phyloP scores from a whole-genome alignment of 2,329 filamentous ascomycete genomes.

The Dothistroma septosporum region DNA sequence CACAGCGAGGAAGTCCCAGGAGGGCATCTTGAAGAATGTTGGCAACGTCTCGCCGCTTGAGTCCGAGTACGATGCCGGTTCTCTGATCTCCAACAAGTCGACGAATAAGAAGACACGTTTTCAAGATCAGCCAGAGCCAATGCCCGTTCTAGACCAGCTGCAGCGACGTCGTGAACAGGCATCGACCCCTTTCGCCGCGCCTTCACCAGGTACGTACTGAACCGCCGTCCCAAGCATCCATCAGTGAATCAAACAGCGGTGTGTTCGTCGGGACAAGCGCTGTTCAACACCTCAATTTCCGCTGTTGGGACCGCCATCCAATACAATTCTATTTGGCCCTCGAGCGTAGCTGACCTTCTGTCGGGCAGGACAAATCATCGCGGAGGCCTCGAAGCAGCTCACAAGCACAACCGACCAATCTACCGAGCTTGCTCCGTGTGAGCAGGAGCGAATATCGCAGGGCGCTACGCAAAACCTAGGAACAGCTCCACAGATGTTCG shows the following conservation, averaged over 20 bases:
- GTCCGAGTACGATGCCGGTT: conserved; percentile 10
- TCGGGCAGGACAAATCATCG: neutral
- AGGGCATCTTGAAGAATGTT: conserved; percentile 12
- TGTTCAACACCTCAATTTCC: neutral
- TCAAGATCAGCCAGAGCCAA: conserved; percentile 15
- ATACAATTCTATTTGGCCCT: too few species aligned
- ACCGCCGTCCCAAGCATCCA: too few species aligned
- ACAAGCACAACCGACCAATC: neutral
- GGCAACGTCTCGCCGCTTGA: conserved; percentile 16
- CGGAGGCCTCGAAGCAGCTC: neutral
- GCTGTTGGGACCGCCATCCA: too few species aligned
- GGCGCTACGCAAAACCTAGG: neutral
- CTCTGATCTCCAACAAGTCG: conserved; percentile 13
- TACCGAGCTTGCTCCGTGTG: neutral
- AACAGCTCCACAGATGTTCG: neutral
- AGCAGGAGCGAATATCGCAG: neutral
- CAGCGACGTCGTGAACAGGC: conserved; percentile 6
- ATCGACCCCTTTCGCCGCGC: neutral
- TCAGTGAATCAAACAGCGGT: too few species aligned
- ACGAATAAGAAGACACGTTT: conserved; percentile 17
- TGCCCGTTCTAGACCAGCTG: conserved; percentile 15
- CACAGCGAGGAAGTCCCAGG: conserved; percentile 7
- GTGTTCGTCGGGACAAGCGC: neutral
- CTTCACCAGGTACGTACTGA: conserved; percentile 1
- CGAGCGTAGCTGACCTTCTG: too few species aligned